phyloP scores from a whole-genome alignment of 768 basidiomycete species.

The Harrya chromipes region DNA sequence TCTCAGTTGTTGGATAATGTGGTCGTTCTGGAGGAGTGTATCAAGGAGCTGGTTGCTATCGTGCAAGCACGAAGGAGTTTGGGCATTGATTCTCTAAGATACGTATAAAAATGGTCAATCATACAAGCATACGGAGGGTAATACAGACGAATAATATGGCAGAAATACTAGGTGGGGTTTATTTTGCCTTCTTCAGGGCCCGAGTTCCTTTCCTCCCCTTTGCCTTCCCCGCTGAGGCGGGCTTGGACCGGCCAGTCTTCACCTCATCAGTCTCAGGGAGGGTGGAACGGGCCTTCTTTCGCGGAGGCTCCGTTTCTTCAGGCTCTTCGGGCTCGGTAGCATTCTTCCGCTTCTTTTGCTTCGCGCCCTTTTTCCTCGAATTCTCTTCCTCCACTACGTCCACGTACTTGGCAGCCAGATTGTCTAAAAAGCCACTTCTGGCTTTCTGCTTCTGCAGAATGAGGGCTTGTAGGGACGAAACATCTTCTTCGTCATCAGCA shows the following conservation, averaged over 20 bases:
- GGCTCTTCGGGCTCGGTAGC: conserved; percentile 28
- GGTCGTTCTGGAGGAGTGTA: conserved; percentile 90
- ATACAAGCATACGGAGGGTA: neutral
- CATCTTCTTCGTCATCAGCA: conserved; percentile 54
- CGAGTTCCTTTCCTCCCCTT: conserved; percentile 33
- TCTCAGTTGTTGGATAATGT: conserved; percentile 90
- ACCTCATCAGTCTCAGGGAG: conserved; percentile 63
- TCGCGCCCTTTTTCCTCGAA: conserved; percentile 40
- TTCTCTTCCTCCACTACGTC: conserved; percentile 36
- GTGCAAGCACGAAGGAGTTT: conserved; percentile 79
- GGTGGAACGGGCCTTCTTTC: conserved; percentile 46
- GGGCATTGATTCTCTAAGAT: conserved; percentile 80
- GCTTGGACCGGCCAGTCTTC: conserved; percentile 59
- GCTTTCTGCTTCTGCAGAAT: conserved; percentile 76
- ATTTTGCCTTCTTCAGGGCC: conserved; percentile 37
- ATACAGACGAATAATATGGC: neutral
- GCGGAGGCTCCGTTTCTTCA: conserved; percentile 41
- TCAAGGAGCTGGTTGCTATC: conserved; percentile 88
- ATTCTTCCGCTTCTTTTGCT: conserved; percentile 52
- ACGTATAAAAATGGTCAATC: conserved; percentile 45
- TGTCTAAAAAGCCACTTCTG: conserved; percentile 70
- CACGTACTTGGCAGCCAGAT: conserved; percentile 70
- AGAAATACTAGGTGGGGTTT: neutral
- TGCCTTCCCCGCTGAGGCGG: conserved; percentile 51
- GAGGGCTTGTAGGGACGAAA: conserved; percentile 72